These are phyloP conservation scores for Hypsizygus marmoreus DNA, from an alignment of 768 basidiomycete species.

Conservation along the genomic window DNA sequence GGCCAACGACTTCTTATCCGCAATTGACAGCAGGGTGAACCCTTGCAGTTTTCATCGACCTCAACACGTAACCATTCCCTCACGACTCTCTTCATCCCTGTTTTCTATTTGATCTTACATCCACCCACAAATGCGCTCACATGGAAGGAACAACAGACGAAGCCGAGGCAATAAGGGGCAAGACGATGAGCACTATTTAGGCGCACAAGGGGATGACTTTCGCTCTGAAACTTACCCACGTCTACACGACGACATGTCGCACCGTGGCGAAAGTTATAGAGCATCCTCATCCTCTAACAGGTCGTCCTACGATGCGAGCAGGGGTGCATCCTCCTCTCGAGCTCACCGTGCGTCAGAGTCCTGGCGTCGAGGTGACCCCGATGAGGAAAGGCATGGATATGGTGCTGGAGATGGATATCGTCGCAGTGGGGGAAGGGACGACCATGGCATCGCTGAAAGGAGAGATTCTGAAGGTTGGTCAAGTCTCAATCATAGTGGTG, in stretches of 20 bases:
- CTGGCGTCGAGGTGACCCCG: constrained; percentile 50
- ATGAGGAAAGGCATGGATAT: constrained; percentile 46
- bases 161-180: constrained; percentile 52
- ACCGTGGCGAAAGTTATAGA: constrained; percentile 51
- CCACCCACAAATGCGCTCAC: constrained; percentile 41
- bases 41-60: constrained; percentile 32
- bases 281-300: constrained; percentile 45
- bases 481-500: constrained; percentile 29
- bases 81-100: constrained; percentile 23
- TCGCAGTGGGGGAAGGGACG: constrained; percentile 48
- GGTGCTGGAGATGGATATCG: constrained; percentile 44
- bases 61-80: constrained; percentile 35
- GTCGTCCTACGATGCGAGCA: constrained; percentile 44
- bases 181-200: constrained; percentile 50
- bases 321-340: constrained; percentile 56
- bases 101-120: constrained; percentile 21
- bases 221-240: constrained; percentile 56
- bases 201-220: constrained; percentile 52
- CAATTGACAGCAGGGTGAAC: constrained; percentile 25
- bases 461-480: constrained; percentile 51
- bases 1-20: constrained; percentile 6
- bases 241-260: constrained; percentile 45
- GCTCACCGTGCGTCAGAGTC: constrained; percentile 49
- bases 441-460: constrained; percentile 43
- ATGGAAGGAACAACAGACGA: constrained; percentile 49